phyloP scores from a whole-genome alignment of 1,284 basidiomycete species.

The Melanopsichium pennsylvanicum region DNA sequence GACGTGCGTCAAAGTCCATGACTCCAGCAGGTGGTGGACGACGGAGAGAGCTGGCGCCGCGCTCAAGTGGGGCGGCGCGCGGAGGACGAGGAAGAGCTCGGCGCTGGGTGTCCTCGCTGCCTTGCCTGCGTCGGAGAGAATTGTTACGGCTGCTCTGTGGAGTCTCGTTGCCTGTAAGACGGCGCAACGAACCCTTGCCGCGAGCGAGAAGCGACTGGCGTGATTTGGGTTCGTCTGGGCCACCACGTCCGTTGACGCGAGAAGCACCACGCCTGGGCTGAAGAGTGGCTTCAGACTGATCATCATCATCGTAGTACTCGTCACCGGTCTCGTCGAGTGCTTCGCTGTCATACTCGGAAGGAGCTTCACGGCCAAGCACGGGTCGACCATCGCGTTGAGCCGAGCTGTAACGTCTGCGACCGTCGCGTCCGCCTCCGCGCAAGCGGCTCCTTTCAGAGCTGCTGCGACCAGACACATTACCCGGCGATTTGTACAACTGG shows the following conservation, averaged over 20 bases:
- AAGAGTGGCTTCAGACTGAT: slow-evolving; percentile 27
- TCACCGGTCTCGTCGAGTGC: slow-evolving; percentile 33
- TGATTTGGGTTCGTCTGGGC: slow-evolving; percentile 5
- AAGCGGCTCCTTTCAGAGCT: slow-evolving; percentile 14
- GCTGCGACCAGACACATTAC: neutral
- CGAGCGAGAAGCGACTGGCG: slow-evolving; percentile 21
- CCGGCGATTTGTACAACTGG: slow-evolving; percentile 21
- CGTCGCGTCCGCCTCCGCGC: slow-evolving; percentile 34
- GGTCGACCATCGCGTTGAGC: slow-evolving; percentile 24
- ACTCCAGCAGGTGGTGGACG: slow-evolving; percentile 30
- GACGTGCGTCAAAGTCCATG: slow-evolving; percentile 52
- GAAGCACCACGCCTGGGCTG: slow-evolving; percentile 27
- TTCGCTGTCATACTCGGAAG: slow-evolving; percentile 24
- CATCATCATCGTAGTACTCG: slow-evolving; percentile 33
- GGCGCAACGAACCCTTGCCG: slow-evolving; percentile 33
- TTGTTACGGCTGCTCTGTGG: slow-evolving; percentile 11
- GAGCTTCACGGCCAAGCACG: slow-evolving; percentile 22
- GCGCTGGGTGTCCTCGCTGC: slow-evolving; percentile 10
- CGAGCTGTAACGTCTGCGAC: slow-evolving; percentile 38
- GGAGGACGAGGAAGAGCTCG: neutral
- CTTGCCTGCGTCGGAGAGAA: slow-evolving; percentile 28
- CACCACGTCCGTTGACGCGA: slow-evolving; percentile 14
- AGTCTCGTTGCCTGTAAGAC: slow-evolving; percentile 20
- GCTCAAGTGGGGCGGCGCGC: neutral
- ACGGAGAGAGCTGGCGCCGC: slow-evolving; percentile 12